A percentile compares a stretch with the other conserved stretches of the same genome.
phyloP scores from a whole-genome alignment of 345 rosid species.

The Kandelia obovata region DNA sequence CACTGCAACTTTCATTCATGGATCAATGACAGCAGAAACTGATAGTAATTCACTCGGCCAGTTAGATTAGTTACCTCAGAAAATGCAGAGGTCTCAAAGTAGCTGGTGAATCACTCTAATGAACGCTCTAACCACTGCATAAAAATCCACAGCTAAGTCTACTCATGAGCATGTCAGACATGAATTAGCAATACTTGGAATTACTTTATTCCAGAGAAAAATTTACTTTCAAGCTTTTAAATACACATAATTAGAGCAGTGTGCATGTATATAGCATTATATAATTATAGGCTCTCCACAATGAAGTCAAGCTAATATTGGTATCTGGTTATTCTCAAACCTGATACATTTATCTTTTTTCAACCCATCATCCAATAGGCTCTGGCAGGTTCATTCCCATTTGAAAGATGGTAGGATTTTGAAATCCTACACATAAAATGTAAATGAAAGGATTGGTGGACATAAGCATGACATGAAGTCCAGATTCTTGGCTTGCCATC shows the following conservation, averaged over 20 bases:
- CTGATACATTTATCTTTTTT: constrained; percentile 36
- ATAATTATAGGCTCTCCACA: constrained; percentile 16
- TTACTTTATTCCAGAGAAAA: constrained; percentile 21
- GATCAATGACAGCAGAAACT: constrained; percentile 5
- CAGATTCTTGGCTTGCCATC: constrained; percentile 16
- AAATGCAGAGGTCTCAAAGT: constrained; percentile 54
- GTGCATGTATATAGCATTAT: not conserved
- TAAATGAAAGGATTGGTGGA: constrained; percentile 17
- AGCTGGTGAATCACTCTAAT: constrained; percentile 40
- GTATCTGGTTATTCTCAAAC: constrained; percentile 44
- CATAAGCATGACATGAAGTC: constrained; percentile 20
- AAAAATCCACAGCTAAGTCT: constrained; percentile 36
- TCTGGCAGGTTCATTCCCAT: constrained; percentile 41
- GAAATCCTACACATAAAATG: constrained; percentile 33
- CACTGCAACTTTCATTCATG: constrained; percentile 3
- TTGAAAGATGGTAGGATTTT: constrained; percentile 30
- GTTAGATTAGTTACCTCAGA: constrained; percentile 82
- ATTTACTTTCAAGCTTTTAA: constrained; percentile 12
- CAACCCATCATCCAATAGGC: constrained; percentile 15
- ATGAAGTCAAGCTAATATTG: constrained; percentile 24
- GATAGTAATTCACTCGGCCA: constrained; percentile 17
- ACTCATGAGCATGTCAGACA: constrained; percentile 17
- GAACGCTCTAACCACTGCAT: constrained; percentile 65
- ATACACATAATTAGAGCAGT: constrained; percentile 27
- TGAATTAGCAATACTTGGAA: not conserved